Base-by-base conservation (phyloP, 2,329 filamentous ascomycete species). In the Sporothrix inflata region DNA sequence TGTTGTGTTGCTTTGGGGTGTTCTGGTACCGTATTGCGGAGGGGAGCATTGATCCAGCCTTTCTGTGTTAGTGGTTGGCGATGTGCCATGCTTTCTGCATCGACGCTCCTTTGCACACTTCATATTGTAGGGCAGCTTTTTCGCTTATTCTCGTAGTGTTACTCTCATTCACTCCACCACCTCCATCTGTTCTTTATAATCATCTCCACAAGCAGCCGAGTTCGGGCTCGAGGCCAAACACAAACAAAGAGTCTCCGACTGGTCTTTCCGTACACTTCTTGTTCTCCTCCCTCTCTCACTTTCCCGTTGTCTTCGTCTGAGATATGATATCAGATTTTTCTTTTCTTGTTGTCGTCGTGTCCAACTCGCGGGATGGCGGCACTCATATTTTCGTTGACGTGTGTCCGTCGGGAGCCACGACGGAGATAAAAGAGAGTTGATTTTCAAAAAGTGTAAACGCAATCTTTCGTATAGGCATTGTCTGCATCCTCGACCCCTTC, bases 31-130 rank as follows among this genome's bases (percentile, higher is more conserved):
- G 53, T 30, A 16, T 19, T 42, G 57, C 57, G 34, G 57, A 24
- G 57, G 38, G 9, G 42, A 63, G 57, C 57, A 63, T 63, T 34
- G 57, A 34, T 63, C 57, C 57, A 63, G 34, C 38, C 34, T 24
- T 42, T 24, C 1, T 14, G 38, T 4, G 34, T 42, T n/a, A 21
- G 21, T 63, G 57, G 57, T 63, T 9, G 34, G n/a, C 34, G 57
- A 63, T 63, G 38, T 42, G n/a, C 57, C 57, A 34, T 42, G 27
- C 30, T 12, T 57, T 57, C 24, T 61, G 34, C 11, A 21, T 57
- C 14, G 34, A 42, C 21, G 30, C 34, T 42, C 9, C 5, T 11
- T n/a, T 61, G 11, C n/a, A 34, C 30, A 34, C 6, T 14, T 47
- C 14, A 14, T 45, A 16, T 16, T 14, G 42, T 45, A 45, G 3